Evolutionary conservation across 345 rosid species (phyloP).

Genomic region (Mangifera indica): DNA sequence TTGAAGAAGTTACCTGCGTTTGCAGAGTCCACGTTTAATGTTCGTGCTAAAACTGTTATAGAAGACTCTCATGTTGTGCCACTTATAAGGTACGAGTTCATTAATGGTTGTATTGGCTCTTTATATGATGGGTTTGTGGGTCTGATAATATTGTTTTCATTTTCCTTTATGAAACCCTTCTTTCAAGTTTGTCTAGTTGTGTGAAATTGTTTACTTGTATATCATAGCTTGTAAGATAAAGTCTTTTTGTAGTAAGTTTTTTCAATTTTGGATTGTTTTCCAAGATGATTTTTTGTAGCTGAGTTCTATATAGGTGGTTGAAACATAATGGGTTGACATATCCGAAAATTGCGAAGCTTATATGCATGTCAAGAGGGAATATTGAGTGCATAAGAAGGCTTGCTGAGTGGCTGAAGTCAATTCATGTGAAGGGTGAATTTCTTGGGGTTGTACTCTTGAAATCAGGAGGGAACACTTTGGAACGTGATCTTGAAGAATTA

Average conservation of each 20-base stretch:
- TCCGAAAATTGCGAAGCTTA: slow-evolving; percentile 70
- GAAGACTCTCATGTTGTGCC: slow-evolving; percentile 66
- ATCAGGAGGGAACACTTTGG: slow-evolving; percentile 61
- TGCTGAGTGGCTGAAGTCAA: slow-evolving; percentile 69
- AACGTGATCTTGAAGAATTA: slow-evolving; percentile 48
- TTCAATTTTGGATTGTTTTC: not conserved
- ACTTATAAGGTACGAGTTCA: slow-evolving; percentile 54
- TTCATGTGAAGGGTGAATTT: slow-evolving; percentile 78
- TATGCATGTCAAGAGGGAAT: slow-evolving; percentile 66
- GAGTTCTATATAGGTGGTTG: slow-evolving; percentile 69
- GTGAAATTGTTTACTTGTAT: not conserved
- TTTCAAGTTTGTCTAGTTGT: not conserved
- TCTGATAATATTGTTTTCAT: not conserved
- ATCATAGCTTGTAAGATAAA: not conserved
- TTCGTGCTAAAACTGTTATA: slow-evolving; percentile 57
- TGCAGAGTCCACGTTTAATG: slow-evolving; percentile 46
- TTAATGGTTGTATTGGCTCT: not conserved
- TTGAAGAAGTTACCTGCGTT: slow-evolving; percentile 63
- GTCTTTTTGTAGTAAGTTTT: too few relatives aligned
- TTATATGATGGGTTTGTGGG: not conserved
- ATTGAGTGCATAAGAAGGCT: slow-evolving; percentile 52
- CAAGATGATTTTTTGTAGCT: slow-evolving; percentile 17
- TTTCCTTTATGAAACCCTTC: not conserved
- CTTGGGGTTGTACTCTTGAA: slow-evolving; percentile 60
- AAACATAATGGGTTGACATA: slow-evolving; percentile 74